Evolutionary conservation across 805 yeast species (phyloP).

Genomic region (Schwanniomyces polymorphus): DNA sequence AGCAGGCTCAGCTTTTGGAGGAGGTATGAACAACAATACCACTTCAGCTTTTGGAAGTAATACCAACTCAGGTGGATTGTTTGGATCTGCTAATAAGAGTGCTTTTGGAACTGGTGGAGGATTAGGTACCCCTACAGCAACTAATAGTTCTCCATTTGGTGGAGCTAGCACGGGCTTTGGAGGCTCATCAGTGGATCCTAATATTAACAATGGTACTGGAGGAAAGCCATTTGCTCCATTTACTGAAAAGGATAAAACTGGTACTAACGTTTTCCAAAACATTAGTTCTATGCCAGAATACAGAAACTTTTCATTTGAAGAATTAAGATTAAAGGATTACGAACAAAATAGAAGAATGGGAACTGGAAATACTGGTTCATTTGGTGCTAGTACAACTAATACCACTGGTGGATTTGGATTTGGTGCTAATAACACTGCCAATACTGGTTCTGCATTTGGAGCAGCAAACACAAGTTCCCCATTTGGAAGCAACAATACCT

Average conservation of each 20-base stretch:
- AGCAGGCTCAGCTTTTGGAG: conserved; percentile 14
- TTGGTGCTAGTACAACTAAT: conserved; percentile 27
- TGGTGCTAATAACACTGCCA: conserved; percentile 10
- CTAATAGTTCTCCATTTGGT: conserved; percentile 22
- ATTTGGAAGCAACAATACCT: conserved; percentile 17
- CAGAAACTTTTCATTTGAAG: conserved; percentile 77
- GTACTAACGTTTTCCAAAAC: conserved; percentile 62
- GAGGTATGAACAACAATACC: conserved; percentile 5
- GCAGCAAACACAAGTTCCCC: conserved; percentile 18
- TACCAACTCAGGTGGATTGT: conserved; percentile 15
- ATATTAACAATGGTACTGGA: conserved; percentile 65
- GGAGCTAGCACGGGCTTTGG: conserved; percentile 18
- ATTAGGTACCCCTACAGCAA: conserved; percentile 26
- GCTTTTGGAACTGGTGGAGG: conserved; percentile 20
- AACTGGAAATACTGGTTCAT: conserved; percentile 32
- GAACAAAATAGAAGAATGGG: conserved; percentile 68
- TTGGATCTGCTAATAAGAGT: conserved; percentile 15
- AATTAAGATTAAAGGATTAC: conserved; percentile 86
- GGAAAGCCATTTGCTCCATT: conserved; percentile 66
- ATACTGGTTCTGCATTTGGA: conserved; percentile 18
- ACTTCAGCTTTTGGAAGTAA: conserved; percentile 19
- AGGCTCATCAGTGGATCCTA: conserved; percentile 21
- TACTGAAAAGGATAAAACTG: conserved; percentile 69
- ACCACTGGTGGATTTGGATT: conserved; percentile 22
- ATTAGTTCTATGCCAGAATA: conserved; percentile 92